phyloP scores from a whole-genome alignment of 331 rosid genomes.

The Acacia concinna region DNA sequence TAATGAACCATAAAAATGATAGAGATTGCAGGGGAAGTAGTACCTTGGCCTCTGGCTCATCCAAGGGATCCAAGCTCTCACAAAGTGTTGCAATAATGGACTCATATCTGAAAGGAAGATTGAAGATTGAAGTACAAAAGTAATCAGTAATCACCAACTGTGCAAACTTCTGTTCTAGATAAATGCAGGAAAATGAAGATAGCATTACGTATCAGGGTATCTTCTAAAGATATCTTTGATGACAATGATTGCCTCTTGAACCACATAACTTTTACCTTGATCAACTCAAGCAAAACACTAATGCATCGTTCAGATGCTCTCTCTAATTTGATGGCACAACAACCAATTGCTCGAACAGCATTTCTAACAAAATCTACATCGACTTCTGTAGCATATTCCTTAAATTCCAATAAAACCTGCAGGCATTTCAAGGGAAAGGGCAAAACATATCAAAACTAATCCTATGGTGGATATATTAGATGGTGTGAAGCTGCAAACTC shows the following conservation, averaged over 20 bases:
- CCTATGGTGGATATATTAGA: not conserved
- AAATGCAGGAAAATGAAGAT: slow-evolving; percentile 2
- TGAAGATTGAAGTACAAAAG: slow-evolving; percentile 25
- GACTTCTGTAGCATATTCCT: slow-evolving; percentile 99
- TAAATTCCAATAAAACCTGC: slow-evolving; percentile 96
- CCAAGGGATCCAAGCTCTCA: slow-evolving; percentile 95
- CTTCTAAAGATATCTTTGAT: slow-evolving; percentile 99
- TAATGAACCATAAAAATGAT: slow-evolving; percentile 22
- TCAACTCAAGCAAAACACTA: slow-evolving; percentile 95
- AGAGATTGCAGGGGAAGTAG: slow-evolving; percentile 21
- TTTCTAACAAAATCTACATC: slow-evolving; percentile 98
- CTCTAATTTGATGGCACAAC: slow-evolving; percentile 98
- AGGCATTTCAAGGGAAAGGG: slow-evolving; percentile 21
- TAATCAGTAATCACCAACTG: slow-evolving; percentile 21
- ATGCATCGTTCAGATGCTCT: slow-evolving; percentile 99
- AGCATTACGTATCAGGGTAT: slow-evolving; percentile 94
- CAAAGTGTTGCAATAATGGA: slow-evolving; percentile 99
- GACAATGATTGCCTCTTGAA: slow-evolving; percentile 98
- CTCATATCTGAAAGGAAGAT: slow-evolving; percentile 65
- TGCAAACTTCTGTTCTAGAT: not conserved
- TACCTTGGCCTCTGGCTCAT: slow-evolving; percentile 99
- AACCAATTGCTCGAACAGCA: slow-evolving; percentile 99
- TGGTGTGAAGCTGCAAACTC: not conserved
- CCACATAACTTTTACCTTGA: slow-evolving; percentile 98
- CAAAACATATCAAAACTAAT: not conserved